Evolutionary conservation across 352 stramenopile species (phyloP).

Genomic region (Phytophthora fragariaefolia): DNA sequence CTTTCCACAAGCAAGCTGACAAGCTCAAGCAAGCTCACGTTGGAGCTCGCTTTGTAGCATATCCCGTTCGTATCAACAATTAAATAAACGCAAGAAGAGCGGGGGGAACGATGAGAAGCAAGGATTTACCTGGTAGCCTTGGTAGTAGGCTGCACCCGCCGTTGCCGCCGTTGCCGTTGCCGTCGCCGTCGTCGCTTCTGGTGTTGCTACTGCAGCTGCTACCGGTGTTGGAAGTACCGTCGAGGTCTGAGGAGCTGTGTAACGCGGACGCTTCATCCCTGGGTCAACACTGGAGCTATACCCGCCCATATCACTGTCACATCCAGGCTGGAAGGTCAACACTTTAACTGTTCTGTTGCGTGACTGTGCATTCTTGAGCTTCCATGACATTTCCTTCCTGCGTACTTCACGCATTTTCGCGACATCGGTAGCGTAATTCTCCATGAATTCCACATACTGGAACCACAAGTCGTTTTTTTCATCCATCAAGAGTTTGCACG

Average conservation of each 20-base stretch:
- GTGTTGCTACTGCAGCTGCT: constrained; percentile 21
- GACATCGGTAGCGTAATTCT: constrained; percentile 54
- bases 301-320: constrained; percentile 24
- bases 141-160: constrained; percentile 65
- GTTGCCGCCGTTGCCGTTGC: constrained; percentile 24
- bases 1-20: constrained; percentile 26
- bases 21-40: constrained; percentile 22
- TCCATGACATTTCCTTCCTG: constrained; percentile 66
- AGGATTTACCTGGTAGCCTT: constrained; percentile 79
- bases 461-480: constrained; percentile 88
- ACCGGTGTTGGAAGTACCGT: constrained; percentile 22
- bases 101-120: constrained; percentile 29
- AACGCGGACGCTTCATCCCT: constrained; percentile 64
- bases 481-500: constrained; percentile 56
- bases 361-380: constrained; percentile 64
- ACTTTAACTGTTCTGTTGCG: constrained; percentile 67
- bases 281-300: constrained; percentile 43
- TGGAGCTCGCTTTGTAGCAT: constrained; percentile 20
- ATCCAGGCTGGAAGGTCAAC: constrained; percentile 50
- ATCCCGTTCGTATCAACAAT: constrained; percentile 31
- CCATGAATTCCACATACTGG: constrained; percentile 80
- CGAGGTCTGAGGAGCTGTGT: constrained; percentile 39
- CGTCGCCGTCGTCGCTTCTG: constrained; percentile 25
- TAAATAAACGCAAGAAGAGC: constrained; percentile 35
- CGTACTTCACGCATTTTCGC: constrained; percentile 58